Percentiles rank a stretch among this genome's conserved stretches.
These are phyloP conservation scores for Lobosporangium transversale DNA, from an alignment of 192 early-diverging fungal species.

Conservation along the genomic window DNA sequence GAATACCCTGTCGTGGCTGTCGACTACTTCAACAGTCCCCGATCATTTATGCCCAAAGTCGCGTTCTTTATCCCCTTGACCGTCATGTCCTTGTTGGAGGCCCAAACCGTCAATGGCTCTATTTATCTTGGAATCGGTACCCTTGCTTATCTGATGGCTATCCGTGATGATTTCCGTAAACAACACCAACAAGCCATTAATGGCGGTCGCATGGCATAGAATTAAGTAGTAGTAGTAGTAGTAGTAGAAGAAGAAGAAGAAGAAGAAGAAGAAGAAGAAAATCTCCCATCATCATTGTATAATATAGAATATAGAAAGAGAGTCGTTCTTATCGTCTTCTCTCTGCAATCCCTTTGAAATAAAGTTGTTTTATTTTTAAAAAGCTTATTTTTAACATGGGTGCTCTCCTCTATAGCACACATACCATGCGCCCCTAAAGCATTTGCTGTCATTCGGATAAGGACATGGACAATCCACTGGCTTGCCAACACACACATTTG, in stretches of 20 bases:
- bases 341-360: background rate
- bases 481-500: constrained; percentile 29
- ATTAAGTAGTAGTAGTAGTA: background rate
- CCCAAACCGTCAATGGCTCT: constrained; percentile 43
- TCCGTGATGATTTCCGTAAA: constrained; percentile 36
- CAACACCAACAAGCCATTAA: constrained; percentile 20
- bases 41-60: constrained; percentile 32
- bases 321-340: background rate
- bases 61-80: constrained; percentile 35
- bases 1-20: constrained; percentile 35
- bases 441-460: constrained; percentile 26
- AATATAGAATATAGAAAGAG: background rate
- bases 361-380: background rate
- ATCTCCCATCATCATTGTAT: background rate
- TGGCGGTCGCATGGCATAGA: constrained; percentile 20
- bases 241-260: background rate
- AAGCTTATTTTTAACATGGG: constrained; percentile 10
- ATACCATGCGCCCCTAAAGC: constrained; percentile 37
- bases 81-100: constrained; percentile 29
- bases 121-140: constrained; percentile 41
- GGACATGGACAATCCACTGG: constrained; percentile 43
- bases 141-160: constrained; percentile 35
- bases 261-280: background rate
- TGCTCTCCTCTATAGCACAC: constrained; percentile 24
- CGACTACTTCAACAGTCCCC: constrained; percentile 25